These are phyloP conservation scores for Diplodia mutila DNA, from an alignment of 2,329 filamentous ascomycete species.

Conservation along the genomic window DNA sequence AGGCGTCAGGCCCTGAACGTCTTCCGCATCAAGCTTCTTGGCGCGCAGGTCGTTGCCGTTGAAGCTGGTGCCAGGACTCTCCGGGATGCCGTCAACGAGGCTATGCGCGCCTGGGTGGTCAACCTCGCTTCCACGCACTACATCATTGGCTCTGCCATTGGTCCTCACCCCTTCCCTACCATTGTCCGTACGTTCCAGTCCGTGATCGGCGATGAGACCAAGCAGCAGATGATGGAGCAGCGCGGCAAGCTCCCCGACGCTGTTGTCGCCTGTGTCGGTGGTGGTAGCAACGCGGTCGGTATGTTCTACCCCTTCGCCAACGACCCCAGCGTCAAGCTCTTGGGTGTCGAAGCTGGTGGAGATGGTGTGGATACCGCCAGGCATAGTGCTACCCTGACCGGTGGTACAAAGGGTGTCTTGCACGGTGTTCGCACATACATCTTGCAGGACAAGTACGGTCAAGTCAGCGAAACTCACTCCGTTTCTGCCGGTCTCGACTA, in stretches of 20 bases:
- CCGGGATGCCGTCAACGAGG: conserved; percentile 82
- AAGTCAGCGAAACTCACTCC: conserved; percentile 94
- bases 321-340: conserved; percentile 80
- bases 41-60: conserved; percentile 89
- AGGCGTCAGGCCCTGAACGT: conserved; percentile 95
- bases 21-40: conserved; percentile 96
- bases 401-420: conserved; percentile 86
- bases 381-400: conserved; percentile 85
- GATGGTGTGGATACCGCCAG: conserved; percentile 85
- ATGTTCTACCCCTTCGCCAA: conserved; percentile 98
- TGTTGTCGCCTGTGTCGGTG: conserved; percentile 94
- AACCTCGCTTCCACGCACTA: conserved; percentile 94
- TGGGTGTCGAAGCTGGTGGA: conserved; percentile 94
- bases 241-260: conserved; percentile 91
- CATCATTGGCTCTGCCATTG: conserved; percentile 96
- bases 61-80: conserved; percentile 78
- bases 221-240: conserved; percentile 83
- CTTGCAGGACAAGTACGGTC: conserved; percentile 87
- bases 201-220: conserved; percentile 93
- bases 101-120: conserved; percentile 90
- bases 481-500: conserved; percentile 97
- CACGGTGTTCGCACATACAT: conserved; percentile 97
- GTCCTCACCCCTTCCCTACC: conserved; percentile 95
- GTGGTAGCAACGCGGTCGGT: conserved; percentile 90
- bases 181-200: conserved; percentile 98